Percentiles rank a stretch among this genome's conserved stretches.
Conservation (phyloP, 768 basidiomycete genomes). For the Psilocybe cubensis region DNA sequence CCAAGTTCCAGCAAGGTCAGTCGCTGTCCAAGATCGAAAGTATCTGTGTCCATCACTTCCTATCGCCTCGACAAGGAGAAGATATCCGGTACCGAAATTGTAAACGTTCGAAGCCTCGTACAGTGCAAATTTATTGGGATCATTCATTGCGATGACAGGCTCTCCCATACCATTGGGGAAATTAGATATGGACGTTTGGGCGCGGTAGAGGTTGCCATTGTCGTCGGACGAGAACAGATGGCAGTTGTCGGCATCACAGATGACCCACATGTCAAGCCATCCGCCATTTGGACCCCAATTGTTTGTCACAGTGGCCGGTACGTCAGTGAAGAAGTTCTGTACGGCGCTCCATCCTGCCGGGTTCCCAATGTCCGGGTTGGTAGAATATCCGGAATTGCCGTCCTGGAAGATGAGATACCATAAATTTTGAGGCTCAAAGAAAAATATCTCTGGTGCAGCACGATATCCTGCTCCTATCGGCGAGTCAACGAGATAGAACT, state of each 20-base stretch:
- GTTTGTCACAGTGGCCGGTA: slow-evolving; percentile 15
- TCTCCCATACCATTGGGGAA: slow-evolving; percentile 22
- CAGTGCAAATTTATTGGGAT: slow-evolving; percentile 9
- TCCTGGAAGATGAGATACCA: slow-evolving; percentile 25
- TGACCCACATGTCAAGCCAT: slow-evolving; percentile 28
- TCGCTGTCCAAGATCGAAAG: slow-evolving; percentile 20
- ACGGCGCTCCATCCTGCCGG: slow-evolving; percentile 17
- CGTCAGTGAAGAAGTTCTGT: slow-evolving; percentile 16
- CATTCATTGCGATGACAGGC: slow-evolving; percentile 22
- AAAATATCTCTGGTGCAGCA: slow-evolving; percentile 20
- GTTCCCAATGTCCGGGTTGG: slow-evolving; percentile 21
- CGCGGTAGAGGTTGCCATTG: slow-evolving; percentile 25
- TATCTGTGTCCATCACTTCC: slow-evolving; percentile 15
- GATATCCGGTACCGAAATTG: slow-evolving; percentile 5
- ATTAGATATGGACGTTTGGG: slow-evolving; percentile 18
- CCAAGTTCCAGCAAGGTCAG: slow-evolving; percentile 15
- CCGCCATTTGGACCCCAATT: slow-evolving; percentile 17
- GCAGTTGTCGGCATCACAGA: slow-evolving; percentile 22
- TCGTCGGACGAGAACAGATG: slow-evolving; percentile 26
- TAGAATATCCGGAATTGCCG: slow-evolving; percentile 21
- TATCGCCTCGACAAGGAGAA: slow-evolving; percentile 23
- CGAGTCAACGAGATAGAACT: slow-evolving; percentile 19
- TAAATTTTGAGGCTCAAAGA: slow-evolving; percentile 20
- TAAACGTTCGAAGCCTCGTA: slow-evolving; percentile 24
- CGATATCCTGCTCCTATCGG: slow-evolving; percentile 17